Evolutionary conservation across 495 filamentous ascomycete genomes (phyloP).

Genomic region (Aspergillus ostianus): DNA sequence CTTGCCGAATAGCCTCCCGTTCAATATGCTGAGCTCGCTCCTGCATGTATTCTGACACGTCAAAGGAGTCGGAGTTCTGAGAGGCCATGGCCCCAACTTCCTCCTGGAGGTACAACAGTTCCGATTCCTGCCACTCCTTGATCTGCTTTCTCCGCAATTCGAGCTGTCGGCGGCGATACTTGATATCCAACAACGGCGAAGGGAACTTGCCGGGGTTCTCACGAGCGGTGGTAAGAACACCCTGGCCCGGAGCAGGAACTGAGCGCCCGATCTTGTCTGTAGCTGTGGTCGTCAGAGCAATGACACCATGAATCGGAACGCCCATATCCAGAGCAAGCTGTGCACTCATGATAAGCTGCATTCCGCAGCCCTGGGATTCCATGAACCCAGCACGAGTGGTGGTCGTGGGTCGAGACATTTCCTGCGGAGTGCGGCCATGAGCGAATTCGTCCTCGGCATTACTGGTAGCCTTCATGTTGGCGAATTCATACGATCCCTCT

Average conservation of each 20-base stretch:
- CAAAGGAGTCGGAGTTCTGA: constrained; percentile 61
- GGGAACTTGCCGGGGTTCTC: constrained; percentile 89
- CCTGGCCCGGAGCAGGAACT: constrained; percentile 92
- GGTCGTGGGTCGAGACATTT: constrained; percentile 97
- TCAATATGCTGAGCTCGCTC: constrained; percentile 85
- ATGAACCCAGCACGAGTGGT: constrained; percentile 98
- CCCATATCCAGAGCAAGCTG: constrained; percentile 97
- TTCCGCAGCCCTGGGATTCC: constrained; percentile 98
- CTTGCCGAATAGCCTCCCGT: constrained; percentile 83
- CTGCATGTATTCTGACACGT: constrained; percentile 80
- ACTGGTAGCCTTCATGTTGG: constrained; percentile 99
- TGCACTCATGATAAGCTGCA: constrained; percentile 98
- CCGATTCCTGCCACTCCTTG: constrained; percentile 92
- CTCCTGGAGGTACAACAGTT: constrained; percentile 87
- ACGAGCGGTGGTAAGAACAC: constrained; percentile 95
- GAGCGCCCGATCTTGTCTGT: constrained; percentile 99
- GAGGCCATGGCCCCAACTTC: constrained; percentile 90
- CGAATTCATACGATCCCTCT: constrained; percentile 98
- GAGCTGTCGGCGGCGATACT: constrained; percentile 92
- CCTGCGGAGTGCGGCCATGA: constrained; percentile 88
- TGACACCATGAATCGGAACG: constrained; percentile 93
- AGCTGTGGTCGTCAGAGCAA: constrained; percentile 93
- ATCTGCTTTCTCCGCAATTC: constrained; percentile 89
- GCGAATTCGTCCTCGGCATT: constrained; percentile 95
- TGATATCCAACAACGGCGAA: constrained; percentile 92